These are phyloP conservation scores for Oenanthe javanica DNA, from an alignment of 140 eudicot genomes.

Conservation along the genomic window DNA sequence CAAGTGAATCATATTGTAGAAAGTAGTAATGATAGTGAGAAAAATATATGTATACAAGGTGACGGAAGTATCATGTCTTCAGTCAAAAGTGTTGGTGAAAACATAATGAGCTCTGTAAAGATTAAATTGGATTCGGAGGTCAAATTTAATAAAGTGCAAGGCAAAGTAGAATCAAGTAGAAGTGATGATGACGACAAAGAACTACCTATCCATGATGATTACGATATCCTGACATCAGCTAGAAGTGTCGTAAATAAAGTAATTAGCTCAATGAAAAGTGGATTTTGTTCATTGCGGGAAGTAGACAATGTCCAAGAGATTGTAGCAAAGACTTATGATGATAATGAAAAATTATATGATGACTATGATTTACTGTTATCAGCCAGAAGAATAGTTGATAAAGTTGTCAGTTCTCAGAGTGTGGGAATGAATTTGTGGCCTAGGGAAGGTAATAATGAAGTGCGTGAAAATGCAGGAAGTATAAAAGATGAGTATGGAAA, in stretches of 20 bases:
- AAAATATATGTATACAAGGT: conserved; percentile 12
- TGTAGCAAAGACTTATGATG: not conserved
- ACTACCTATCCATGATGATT: not conserved
- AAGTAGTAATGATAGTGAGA: conserved; percentile 21
- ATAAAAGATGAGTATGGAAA: conserved; percentile 8
- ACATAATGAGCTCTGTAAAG: conserved; percentile 20
- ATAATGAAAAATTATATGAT: not conserved
- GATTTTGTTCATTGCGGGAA: not conserved
- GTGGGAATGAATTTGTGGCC: not conserved
- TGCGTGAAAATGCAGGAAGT: not conserved
- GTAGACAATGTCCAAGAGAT: conserved; percentile 4
- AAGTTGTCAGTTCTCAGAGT: conserved; percentile 7
- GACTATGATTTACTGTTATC: conserved; percentile 7
- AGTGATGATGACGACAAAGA: conserved; percentile 13
- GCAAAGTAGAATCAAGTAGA: not conserved
- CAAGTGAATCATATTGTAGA: conserved; percentile 14
- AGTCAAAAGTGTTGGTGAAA: conserved; percentile 23
- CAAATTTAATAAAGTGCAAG: not conserved
- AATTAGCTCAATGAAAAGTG: not conserved
- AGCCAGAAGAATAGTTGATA: conserved; percentile 24
- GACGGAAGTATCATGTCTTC: conserved; percentile 14
- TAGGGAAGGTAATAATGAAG: not conserved
- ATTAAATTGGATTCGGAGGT: not conserved
- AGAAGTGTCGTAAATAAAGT: conserved; percentile 10
- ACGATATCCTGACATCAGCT: conserved; percentile 2